Evolutionary conservation across 2,329 filamentous ascomycete genomes (phyloP).

Genomic region (Fusarium palustre): DNA sequence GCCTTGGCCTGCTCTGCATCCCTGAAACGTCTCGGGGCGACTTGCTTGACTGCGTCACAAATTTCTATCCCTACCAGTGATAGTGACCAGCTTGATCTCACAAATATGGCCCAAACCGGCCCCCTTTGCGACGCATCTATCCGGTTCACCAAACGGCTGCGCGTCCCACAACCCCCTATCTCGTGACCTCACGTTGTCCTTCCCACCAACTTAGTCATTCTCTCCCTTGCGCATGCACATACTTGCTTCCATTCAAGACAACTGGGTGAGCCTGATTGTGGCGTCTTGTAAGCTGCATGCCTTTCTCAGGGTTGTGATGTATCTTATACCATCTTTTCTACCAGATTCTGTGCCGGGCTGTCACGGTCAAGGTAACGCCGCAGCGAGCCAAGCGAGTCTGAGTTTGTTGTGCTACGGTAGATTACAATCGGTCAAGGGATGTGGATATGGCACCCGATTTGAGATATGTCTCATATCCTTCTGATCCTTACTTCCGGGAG

Average conservation of each 20-base stretch:
- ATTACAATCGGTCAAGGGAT: conserved; percentile 11
- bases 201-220: conserved; percentile 15
- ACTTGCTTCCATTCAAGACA: conserved; percentile 32
- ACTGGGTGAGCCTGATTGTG: conserved; percentile 7
- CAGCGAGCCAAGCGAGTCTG: conserved; percentile 38
- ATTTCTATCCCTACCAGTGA: conserved; percentile 2
- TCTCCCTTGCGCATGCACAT: conserved; percentile 27
- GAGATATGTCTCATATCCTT: conserved; percentile 12
- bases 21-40: conserved; percentile 40
- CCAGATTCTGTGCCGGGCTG: conserved; percentile 27
- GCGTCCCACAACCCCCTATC: conserved; percentile 37
- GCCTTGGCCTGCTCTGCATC: conserved; percentile 30
- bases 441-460: conserved; percentile 4
- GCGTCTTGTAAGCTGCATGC: conserved; percentile 18
- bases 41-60: conserved; percentile 15
- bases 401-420: conserved; percentile 24
- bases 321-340: conserved; percentile 20
- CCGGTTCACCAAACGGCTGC: conserved; percentile 37
- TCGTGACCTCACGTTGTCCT: conserved; percentile 44
- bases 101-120: conserved; percentile 45
- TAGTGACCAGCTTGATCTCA: conserved; percentile 4
- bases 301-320: conserved; percentile 5
- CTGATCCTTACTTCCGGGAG: conserved; percentile 18
- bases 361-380: conserved; percentile 30
- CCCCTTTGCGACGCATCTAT: conserved; percentile 47